Evolutionary conservation across 805 yeast species (phyloP), one percentile per base, ranked within the genome.

Genomic region (Nakazawaea ambrosiae): DNA sequence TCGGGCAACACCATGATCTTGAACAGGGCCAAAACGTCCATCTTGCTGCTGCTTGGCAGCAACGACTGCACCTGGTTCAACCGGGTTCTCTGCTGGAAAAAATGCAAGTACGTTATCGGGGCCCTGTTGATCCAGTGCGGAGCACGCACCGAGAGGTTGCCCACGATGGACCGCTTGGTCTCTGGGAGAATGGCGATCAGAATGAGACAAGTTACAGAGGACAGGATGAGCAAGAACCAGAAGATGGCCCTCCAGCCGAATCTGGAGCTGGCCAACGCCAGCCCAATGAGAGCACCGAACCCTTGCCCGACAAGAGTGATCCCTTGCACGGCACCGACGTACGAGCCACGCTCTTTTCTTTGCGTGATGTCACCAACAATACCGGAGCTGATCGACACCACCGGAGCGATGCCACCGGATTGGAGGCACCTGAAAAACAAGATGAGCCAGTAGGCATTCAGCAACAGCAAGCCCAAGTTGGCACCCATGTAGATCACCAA

Each of bases 401-500:
- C 73, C 0, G 88, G 81, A 0, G 89, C 81, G 6, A 78, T 77
- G 2, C 83, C 83, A n/a, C 76, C 71, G 0, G 87, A 81, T 49
- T 82, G 92, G 15, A 80, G 46, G 51, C 82, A 71, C 43, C 94
- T 60, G 29, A 83, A 57, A 0, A 75, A 69, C 15, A 79, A 57
- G 15, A 82, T 57, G 20, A 72, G 60, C 53, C 79, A 68, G 49
- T 72, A 79, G 2, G 55, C 65, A n/a, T 70, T 55, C 1, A 73
- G 54, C 17, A 65, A 56, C 0, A 87, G 79, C 14, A 83, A 50
- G 0, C 79, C 87, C 22, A 78, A 53, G 52, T 78, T 71, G 1
- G 83, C 75, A 11, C 66, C 74, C 15, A 73, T 57, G 50, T 70
- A 81, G 3, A 71, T 49, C 1, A 66, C 11, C 17, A 78, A 51